Evolutionary conservation across 331 rosid genomes (phyloP), one percentile per base, ranked within the genome.

Genomic region (Acacia concinna): DNA sequence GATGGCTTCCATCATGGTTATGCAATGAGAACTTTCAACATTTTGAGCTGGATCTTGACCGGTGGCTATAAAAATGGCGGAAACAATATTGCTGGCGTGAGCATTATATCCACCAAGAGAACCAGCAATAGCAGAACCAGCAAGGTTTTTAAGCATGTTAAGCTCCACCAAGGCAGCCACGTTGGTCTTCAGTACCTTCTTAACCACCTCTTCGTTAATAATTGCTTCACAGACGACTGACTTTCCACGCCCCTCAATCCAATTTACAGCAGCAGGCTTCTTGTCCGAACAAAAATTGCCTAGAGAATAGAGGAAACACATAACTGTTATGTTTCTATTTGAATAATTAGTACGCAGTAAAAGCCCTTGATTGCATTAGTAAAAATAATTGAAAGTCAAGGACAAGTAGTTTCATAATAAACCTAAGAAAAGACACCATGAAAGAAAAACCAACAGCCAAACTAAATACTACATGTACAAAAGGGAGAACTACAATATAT

Each of bases 191-290:
- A 93, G 79, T 10, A 93, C 96, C 85, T 89, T 93, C 86, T 81
- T 78, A 75, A 93, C 92, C 82, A 93, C 94, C 77, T 90, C 97
- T 56, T 88, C 94, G 77, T 82, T 88, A 71, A 93, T 90, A 79
- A 80, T 70, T 66, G 97, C 97, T 86, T 93, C 97, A 63, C 97
- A 93, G 37, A 93, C 96, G 75, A 93, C 91, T 9, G 97, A 93
- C 86, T 93, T 93, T 15, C 97, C 97, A n/a, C 97, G 92, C 66
- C 97, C 97, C 85, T 93, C 97, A 40, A 93, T 93, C 97, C 97
- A 93, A 84, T 93, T 93, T 63, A 93, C 89, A 18, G 97, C 97
- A 32, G 97, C 91, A 34, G 97, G 91, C 78, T 93, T 93, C 94
- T 93, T 93, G 87, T 93, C 97, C 41, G 97, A 86, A 81, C 97